Conservation (phyloP, 1,284 basidiomycete species). For the Ustilago xerochloae region DNA sequence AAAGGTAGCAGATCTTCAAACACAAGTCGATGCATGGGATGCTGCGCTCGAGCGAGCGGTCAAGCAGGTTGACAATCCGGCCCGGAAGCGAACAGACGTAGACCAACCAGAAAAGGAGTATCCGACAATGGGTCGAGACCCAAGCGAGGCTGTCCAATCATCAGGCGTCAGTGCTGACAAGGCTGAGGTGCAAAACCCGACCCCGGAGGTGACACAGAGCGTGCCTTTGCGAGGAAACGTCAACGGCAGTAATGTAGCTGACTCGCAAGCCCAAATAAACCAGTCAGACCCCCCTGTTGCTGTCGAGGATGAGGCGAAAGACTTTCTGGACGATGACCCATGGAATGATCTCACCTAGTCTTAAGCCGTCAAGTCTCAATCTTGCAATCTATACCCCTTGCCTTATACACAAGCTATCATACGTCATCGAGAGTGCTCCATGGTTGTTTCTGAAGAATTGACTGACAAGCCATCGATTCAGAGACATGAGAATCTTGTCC, state of each 20-base stretch:
- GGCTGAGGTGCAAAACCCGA: neutral
- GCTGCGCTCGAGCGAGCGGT: conserved; percentile 14
- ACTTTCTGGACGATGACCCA: conserved; percentile 40
- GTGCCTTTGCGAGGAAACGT: neutral
- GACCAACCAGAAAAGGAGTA: neutral
- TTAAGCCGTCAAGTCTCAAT: neutral
- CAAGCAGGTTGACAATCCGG: neutral
- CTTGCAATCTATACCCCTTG: neutral
- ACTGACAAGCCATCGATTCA: too few relatives aligned
- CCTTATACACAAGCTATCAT: neutral
- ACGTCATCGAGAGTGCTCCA: too few relatives aligned
- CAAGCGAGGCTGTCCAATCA: neutral
- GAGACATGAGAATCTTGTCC: too few relatives aligned
- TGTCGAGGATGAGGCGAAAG: neutral
- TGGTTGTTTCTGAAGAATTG: too few relatives aligned
- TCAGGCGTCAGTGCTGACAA: neutral
- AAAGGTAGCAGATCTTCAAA: conserved; percentile 37
- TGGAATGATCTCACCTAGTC: conserved; percentile 30
- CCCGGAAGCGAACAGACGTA: neutral
- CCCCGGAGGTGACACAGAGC: neutral
- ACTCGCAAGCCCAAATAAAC: neutral
- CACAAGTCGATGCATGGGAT: conserved; percentile 30
- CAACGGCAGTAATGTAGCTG: neutral
- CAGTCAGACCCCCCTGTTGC: neutral
- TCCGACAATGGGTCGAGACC: neutral